Conservation (phyloP, 768 basidiomycete genomes). For the Clavulina sp. region DNA sequence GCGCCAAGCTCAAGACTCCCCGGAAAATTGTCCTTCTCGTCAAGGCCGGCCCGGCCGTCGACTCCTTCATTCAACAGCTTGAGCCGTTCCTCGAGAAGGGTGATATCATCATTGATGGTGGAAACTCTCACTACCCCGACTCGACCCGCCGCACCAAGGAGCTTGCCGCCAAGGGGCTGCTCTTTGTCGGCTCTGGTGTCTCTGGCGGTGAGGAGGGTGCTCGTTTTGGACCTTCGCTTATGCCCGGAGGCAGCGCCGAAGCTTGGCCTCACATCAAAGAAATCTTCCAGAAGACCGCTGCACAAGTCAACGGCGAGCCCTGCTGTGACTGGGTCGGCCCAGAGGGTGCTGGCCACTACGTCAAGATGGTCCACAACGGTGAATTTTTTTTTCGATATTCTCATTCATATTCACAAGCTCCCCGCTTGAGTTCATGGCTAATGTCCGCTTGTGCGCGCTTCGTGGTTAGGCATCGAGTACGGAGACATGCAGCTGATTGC, state of each 20-base stretch:
- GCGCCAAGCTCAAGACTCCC: conserved; percentile 80
- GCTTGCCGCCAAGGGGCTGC: conserved; percentile 83
- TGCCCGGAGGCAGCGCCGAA: conserved; percentile 89
- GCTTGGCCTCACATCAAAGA: conserved; percentile 97
- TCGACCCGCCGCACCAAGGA: conserved; percentile 87
- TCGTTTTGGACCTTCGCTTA: conserved; percentile 89
- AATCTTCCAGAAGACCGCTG: conserved; percentile 96
- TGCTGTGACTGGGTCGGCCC: conserved; percentile 99
- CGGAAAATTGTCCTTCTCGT: conserved; percentile 97
- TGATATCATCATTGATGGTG: conserved; percentile 98
- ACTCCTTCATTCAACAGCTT: conserved; percentile 84
- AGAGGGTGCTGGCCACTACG: conserved; percentile 90
- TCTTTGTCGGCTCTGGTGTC: conserved; percentile 97
- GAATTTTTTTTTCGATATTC: conserved; percentile 12
- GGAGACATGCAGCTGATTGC: conserved; percentile 99
- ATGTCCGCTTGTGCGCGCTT: no score
- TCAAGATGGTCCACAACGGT: conserved; percentile 99
- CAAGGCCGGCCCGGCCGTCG: conserved; percentile 93
- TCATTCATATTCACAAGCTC: background rate
- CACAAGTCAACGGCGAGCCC: conserved; percentile 85
- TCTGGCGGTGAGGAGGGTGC: conserved; percentile 99
- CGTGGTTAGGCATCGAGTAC: conserved; percentile 82
- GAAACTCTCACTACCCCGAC: conserved; percentile 98
- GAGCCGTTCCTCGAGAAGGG: conserved; percentile 80
- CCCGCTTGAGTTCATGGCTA: no score